Base-by-base conservation (phyloP, 192 early-diverging fungal genomes). In the Coemansia sp. region DNA sequence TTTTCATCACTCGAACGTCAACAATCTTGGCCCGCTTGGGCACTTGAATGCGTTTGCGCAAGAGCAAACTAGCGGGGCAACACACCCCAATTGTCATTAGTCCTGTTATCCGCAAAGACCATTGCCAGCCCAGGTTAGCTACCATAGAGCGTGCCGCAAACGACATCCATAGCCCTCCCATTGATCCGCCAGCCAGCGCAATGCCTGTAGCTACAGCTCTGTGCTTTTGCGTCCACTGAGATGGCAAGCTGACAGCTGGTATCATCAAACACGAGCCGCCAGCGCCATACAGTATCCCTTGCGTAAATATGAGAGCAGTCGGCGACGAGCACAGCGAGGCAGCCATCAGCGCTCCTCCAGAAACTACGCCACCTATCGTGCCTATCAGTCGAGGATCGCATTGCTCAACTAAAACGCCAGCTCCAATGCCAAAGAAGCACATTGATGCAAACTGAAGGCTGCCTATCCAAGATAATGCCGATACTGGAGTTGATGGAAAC, bases 141-240 rank as follows among this genome's bases (percentile, higher is more conserved):
- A 94, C 78, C 37, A 91, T 76, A 2, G 72, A 72, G n/a, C 86
- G 86, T 0, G 78, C 76, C 0, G 89, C 77, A 50, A 85, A 86
- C 14, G 88, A 77, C 27, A 93, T 58, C 53, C 78, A 85, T 15
- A 94, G 74, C 7, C 92, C 91, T 34, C 94, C 94, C 4, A 93
- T 61, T 14, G 89, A 89, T 5, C 85, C 79, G 0, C 92, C 94
- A 14, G 91, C 77, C 32, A 90, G 81, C 14, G 89, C 90, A 32
- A 92, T 59, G 3, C 93, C 93, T 14, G 88, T 85, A 1, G 92
- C 94, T n/a, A 92, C 45, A 0, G 89, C 88, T 9, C 91, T 80
- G 37, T 86, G 74, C 55, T 86, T 86, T 25, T 71, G 68, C 71
- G 92, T 93, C 90, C 90, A 95, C 60, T 94, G 91, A 4, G 84